phyloP scores from a whole-genome alignment of 495 filamentous ascomycete species.

The Aspergillus hancockii region DNA sequence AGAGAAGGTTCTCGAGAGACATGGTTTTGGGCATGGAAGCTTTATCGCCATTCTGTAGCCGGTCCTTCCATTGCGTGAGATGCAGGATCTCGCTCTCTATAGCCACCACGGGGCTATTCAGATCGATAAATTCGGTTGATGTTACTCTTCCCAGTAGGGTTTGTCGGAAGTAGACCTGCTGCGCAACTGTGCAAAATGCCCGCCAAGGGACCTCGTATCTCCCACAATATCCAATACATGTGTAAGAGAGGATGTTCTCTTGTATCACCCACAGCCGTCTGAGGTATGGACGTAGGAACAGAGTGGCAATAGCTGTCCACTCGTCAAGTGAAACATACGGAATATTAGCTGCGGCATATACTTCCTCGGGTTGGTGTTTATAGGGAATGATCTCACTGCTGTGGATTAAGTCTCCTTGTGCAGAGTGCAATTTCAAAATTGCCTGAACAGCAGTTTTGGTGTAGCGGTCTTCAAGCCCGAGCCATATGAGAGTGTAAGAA shows the following conservation, averaged over 20 bases:
- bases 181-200: background rate
- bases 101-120: background rate
- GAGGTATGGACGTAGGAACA: slow-evolving; percentile 1
- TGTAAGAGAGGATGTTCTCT: slow-evolving; percentile 2
- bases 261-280: slow-evolving; percentile 2
- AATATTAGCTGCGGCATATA: slow-evolving; percentile 2
- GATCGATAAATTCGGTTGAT: background rate
- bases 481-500: background rate
- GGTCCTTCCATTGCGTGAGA: slow-evolving; percentile 4
- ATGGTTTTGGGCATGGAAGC: background rate
- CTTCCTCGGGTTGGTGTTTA: background rate
- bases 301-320: background rate
- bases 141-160: background rate
- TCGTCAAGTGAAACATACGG: background rate
- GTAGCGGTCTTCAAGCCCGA: background rate
- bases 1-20: background rate
- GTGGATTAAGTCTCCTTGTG: background rate
- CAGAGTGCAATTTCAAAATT: background rate
- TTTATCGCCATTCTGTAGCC: background rate
- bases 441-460: background rate
- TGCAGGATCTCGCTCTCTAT: slow-evolving; percentile 4
- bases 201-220: background rate
- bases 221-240: background rate
- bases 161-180: background rate
- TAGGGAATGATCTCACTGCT: background rate